These are phyloP conservation scores for Mucor ambiguus DNA, from an alignment of 371 early-diverging fungal species.

Conservation along the genomic window DNA sequence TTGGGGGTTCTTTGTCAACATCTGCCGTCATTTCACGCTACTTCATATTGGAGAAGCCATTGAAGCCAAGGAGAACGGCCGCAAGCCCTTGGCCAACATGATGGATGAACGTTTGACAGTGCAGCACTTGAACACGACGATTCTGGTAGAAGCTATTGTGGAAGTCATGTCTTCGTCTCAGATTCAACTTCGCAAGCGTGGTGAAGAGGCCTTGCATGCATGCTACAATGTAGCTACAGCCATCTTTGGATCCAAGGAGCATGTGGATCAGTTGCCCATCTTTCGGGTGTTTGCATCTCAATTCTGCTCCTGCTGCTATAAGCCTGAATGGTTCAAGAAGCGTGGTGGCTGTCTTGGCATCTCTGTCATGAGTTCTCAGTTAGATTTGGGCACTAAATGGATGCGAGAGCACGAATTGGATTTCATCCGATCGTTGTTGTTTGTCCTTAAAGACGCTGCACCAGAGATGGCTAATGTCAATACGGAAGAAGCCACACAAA, in stretches of 20 bases:
- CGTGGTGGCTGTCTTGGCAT: conserved; percentile 93
- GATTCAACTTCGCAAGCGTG: conserved; percentile 62
- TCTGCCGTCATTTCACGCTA: conserved; percentile 78
- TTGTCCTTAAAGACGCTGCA: conserved; percentile 91
- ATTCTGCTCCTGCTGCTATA: conserved; percentile 86
- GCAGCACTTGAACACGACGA: conserved; percentile 57
- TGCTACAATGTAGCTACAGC: conserved; percentile 68
- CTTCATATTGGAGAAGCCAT: conserved; percentile 71
- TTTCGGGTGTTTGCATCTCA: conserved; percentile 79
- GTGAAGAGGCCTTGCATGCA: conserved; percentile 65
- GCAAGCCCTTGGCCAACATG: conserved; percentile 51
- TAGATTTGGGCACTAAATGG: conserved; percentile 88
- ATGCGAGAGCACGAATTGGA: conserved; percentile 91
- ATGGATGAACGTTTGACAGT: conserved; percentile 48
- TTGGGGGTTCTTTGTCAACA: conserved; percentile 63
- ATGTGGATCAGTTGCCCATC: conserved; percentile 67
- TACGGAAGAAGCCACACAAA: conserved; percentile 77
- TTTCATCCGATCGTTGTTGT: conserved; percentile 90
- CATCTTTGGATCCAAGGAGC: conserved; percentile 61
- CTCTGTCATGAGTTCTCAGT: conserved; percentile 74
- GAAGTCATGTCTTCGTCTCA: conserved; percentile 77
- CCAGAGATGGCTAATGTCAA: conserved; percentile 80
- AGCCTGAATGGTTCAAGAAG: conserved; percentile 83
- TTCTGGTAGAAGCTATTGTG: conserved; percentile 81
- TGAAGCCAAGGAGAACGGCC: conserved; percentile 57